Evolutionary conservation across 139 green algal species (phyloP), one percentile per base, ranked within the genome.

Genomic region (Astrephomene gubernaculifera): DNA sequence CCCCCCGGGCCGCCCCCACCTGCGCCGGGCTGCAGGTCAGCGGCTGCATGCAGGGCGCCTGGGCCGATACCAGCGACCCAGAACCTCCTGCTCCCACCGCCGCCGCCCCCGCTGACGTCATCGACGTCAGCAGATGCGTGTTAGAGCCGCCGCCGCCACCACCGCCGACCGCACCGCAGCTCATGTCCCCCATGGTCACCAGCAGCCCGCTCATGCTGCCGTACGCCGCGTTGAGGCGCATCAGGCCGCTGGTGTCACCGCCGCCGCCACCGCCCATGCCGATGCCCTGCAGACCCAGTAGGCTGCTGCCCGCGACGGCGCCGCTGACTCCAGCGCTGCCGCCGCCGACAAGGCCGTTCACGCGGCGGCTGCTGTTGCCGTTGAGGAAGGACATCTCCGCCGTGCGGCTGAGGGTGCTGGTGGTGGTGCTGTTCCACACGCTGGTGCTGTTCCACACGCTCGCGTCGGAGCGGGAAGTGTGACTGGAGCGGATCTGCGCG

Each of bases 141-240:
- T 81, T 81, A 25, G 73, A 81, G 2, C 52, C 5, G 35, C 25
- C 29, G 71, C 71, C 31, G 31, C 71, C n/a, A 31, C 45, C 7
- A 54, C 73, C 7, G 52, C 73, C 33, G n/a, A n/a, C n/a, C n/a
- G n/a, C n/a, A n/a, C n/a, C n/a, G n/a, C n/a, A n/a, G n/a, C n/a
- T n/a, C n/a, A n/a, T n/a, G n/a, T n/a, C n/a, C n/a, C n/a, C n/a
- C n/a, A n/a, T n/a, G n/a, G 73, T 81, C 73, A 81, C 25, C 6
- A 81, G n/a, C 43, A 81, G 53, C 25, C 73, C 73, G 52, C 72
- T 81, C 19, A 68, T 52, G 54, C 73, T 81, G 73, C 73, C 60
- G 52, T 81, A 81, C 52, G 36, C 73, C 3, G 53, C 73, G 31
- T 54, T 39, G 53, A 25, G 44, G 21, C 29, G 4, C 22, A 81